Percentiles rank a stretch among this genome's conserved stretches.
These are phyloP conservation scores for Kodamaea ohmeri DNA, from an alignment of 1,139 yeast genomes.

Conservation along the genomic window DNA sequence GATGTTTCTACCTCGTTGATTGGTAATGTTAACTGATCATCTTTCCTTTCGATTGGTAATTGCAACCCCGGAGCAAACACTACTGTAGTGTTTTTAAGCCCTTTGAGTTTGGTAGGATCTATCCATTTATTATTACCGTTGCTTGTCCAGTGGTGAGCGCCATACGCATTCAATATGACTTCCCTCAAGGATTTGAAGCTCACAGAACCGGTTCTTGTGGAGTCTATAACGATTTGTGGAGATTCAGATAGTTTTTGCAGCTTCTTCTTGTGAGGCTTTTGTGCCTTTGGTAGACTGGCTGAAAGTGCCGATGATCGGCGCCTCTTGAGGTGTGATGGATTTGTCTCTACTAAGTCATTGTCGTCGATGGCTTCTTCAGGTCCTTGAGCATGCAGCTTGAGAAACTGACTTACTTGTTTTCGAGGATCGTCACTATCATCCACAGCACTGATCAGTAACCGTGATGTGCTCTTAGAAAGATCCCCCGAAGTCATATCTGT, in stretches of 20 bases:
- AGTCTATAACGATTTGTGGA: constrained; percentile 12
- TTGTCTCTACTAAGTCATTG: constrained; percentile 4
- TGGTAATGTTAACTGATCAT: constrained; percentile 4
- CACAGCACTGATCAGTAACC: constrained; percentile 27
- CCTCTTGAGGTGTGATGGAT: constrained; percentile 24
- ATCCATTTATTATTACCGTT: neutral
- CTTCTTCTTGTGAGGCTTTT: constrained; percentile 34
- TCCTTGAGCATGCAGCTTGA: constrained; percentile 5
- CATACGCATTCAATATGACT: constrained; percentile 32
- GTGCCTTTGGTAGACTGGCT: constrained; percentile 10
- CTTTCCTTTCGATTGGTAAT: constrained; percentile 6
- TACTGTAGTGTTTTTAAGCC: neutral
- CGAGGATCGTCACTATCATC: constrained; percentile 23
- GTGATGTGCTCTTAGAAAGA: constrained; percentile 21
- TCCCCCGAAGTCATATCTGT: constrained; percentile 7
- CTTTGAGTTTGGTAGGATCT: constrained; percentile 1
- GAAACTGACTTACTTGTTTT: constrained; percentile 19
- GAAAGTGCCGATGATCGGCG: constrained; percentile 44
- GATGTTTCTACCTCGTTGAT: constrained; percentile 15
- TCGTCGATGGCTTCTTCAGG: constrained; percentile 7
- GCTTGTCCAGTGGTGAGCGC: constrained; percentile 1
- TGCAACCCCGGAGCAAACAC: constrained; percentile 26
- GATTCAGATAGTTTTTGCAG: constrained; percentile 7
- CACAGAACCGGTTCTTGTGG: constrained; percentile 23
- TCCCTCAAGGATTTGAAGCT: constrained; percentile 45